These are phyloP conservation scores for Xylaria palmicola DNA, from an alignment of 495 filamentous ascomycete species.

Conservation along the genomic window DNA sequence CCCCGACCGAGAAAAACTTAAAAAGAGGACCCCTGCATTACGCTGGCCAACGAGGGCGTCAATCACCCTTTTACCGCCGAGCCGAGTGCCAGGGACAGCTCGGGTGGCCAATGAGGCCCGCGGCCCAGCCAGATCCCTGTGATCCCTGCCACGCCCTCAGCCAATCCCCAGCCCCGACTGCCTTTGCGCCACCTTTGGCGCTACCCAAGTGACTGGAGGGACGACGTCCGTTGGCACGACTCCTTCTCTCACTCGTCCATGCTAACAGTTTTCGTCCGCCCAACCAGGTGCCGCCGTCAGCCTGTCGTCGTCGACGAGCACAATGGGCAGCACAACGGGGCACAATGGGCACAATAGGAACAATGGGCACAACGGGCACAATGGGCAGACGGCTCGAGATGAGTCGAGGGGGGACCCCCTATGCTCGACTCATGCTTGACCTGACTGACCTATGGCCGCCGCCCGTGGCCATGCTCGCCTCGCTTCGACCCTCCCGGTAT, in stretches of 20 bases:
- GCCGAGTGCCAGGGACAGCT: conserved; percentile 16
- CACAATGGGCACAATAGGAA: conserved; percentile 4
- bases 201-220: conserved; percentile 14
- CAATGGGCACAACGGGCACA: conserved; percentile 1
- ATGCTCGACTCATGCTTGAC: too few relatives aligned
- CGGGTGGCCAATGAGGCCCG: conserved; percentile 13
- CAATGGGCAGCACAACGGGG: background rate
- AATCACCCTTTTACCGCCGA: conserved; percentile 19
- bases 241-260: conserved; percentile 12
- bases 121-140: conserved; percentile 7
- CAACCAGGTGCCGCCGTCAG: conserved; percentile 8
- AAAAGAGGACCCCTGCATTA: conserved; percentile 6
- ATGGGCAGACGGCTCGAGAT: conserved; percentile 7
- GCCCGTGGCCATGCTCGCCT: conserved; percentile 11
- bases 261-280: conserved; percentile 4
- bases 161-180: conserved; percentile 11
- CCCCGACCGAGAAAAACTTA: too few relatives aligned
- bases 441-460: background rate
- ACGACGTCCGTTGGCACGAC: conserved; percentile 14
- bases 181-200: conserved; percentile 11
- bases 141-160: conserved; percentile 3
- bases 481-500: conserved; percentile 12
- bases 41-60: conserved; percentile 8
- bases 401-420: conserved; percentile 3
- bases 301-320: conserved; percentile 13